Evolutionary conservation across 805 yeast species (phyloP).

Genomic region (Metahyphopichia silvanorum): DNA sequence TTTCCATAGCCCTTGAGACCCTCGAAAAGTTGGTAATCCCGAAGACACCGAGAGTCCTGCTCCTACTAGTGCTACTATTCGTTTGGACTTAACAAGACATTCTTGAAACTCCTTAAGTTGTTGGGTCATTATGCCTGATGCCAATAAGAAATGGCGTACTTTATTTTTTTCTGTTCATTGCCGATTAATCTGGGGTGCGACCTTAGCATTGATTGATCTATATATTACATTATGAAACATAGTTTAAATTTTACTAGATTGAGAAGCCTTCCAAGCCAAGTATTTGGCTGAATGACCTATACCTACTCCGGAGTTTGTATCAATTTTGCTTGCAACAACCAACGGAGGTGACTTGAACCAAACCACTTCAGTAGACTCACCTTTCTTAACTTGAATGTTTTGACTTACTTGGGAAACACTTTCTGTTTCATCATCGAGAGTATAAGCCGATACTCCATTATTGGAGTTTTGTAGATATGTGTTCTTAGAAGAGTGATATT

Average conservation of each 20-base stretch:
- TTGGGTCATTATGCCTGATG: constrained; percentile 22
- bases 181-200: no score
- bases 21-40: constrained; percentile 73
- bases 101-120: constrained; percentile 47
- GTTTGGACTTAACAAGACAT: constrained; percentile 41
- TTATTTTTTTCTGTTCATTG: no score
- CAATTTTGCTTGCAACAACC: constrained; percentile 18
- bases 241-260: no score
- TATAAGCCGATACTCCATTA: constrained; percentile 39
- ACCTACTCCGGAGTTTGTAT: constrained; percentile 21
- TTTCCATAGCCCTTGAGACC: constrained; percentile 74
- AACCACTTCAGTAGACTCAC: constrained; percentile 26
- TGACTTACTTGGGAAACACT: constrained; percentile 17
- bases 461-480: constrained; percentile 32
- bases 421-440: constrained; percentile 15
- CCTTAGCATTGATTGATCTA: no score
- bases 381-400: constrained; percentile 17
- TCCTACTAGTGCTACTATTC: constrained; percentile 67
- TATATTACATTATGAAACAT: no score
- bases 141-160: no score
- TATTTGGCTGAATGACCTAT: constrained; percentile 75
- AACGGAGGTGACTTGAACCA: constrained; percentile 74
- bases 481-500: constrained; percentile 29
- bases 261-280: constrained; percentile 45
- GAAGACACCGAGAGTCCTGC: constrained; percentile 80